phyloP scores from a whole-genome alignment of 1,284 basidiomycete genomes.

The Microbotryum saponariae region DNA sequence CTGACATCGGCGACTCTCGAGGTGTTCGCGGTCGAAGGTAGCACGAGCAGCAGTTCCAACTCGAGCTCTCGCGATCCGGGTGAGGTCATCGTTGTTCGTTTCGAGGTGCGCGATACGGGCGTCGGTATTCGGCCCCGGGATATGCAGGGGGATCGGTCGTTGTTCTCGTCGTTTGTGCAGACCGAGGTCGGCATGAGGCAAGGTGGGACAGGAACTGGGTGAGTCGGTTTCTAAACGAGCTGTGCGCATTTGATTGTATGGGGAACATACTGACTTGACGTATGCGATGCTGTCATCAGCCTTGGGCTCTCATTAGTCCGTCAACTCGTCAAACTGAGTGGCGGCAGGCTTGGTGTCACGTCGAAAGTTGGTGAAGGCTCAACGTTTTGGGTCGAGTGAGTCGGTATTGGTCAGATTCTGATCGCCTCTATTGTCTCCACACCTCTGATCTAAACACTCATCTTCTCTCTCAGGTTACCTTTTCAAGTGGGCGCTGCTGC shows the following conservation, averaged over 20 bases:
- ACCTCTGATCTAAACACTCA: no score
- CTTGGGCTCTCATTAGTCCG: slow-evolving; percentile 72
- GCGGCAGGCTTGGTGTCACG: slow-evolving; percentile 62
- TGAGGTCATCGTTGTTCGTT: slow-evolving; percentile 53
- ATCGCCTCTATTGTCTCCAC: no score
- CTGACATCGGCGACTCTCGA: no score
- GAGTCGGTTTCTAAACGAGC: no score
- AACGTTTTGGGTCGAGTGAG: slow-evolving; percentile 65
- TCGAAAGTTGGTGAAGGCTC: slow-evolving; percentile 43
- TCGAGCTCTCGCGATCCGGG: slow-evolving; percentile 1
- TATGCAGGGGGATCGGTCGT: slow-evolving; percentile 43
- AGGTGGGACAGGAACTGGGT: slow-evolving; percentile 42
- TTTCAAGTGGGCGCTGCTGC: no score
- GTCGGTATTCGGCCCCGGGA: slow-evolving; percentile 63
- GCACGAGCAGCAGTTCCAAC: no score
- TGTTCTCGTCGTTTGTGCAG: slow-evolving; percentile 30
- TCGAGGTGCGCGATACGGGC: slow-evolving; percentile 74
- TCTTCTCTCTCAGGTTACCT: no score
- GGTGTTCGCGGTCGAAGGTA: no score
- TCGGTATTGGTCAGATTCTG: no score
- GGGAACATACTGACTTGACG: slow-evolving; percentile 39
- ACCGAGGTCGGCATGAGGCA: slow-evolving; percentile 61
- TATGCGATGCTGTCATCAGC: background rate
- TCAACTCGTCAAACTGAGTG: slow-evolving; percentile 74
- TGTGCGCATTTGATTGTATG: no score